Evolutionary conservation across 1,284 basidiomycete genomes (phyloP).

Genomic region (Cutaneotrichosporon mucoides): DNA sequence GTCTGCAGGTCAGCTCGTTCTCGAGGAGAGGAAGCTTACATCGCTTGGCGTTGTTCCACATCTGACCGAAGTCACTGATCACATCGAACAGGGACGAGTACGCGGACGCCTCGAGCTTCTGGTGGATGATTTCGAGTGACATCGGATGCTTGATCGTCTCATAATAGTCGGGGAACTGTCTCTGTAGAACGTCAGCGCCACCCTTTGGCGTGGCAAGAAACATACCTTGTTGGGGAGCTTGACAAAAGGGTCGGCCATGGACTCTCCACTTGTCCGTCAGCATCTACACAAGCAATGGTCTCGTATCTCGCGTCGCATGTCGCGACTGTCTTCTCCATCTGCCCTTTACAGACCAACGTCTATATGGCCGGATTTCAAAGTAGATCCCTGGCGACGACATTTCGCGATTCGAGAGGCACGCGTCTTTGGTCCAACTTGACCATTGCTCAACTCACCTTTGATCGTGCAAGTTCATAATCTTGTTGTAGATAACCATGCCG

Average conservation of each 20-base stretch:
- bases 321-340: slow-evolving; percentile 1
- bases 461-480: slow-evolving; percentile 32
- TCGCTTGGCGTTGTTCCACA: slow-evolving; percentile 47
- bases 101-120: slow-evolving; percentile 28
- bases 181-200: slow-evolving; percentile 18
- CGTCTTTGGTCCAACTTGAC: neutral
- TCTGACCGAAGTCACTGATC: slow-evolving; percentile 37
- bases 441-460: slow-evolving; percentile 27
- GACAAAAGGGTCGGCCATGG: slow-evolving; percentile 39
- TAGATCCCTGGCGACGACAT: slow-evolving; percentile 1
- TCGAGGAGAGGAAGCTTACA: slow-evolving; percentile 25
- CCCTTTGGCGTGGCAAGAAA: neutral
- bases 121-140: slow-evolving; percentile 39
- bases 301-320: neutral
- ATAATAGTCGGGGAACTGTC: slow-evolving; percentile 47
- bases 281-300: neutral
- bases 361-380: neutral
- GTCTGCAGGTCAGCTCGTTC: slow-evolving; percentile 24
- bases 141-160: slow-evolving; percentile 46
- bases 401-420: slow-evolving; percentile 3
- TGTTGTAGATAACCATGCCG: slow-evolving; percentile 33
- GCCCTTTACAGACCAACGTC: neutral
- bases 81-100: slow-evolving; percentile 39
- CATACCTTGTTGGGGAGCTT: slow-evolving; percentile 44
- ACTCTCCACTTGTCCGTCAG: slow-evolving; percentile 31